Conservation (phyloP, 768 basidiomycete species). For the Hygrophorus pudorinus region DNA sequence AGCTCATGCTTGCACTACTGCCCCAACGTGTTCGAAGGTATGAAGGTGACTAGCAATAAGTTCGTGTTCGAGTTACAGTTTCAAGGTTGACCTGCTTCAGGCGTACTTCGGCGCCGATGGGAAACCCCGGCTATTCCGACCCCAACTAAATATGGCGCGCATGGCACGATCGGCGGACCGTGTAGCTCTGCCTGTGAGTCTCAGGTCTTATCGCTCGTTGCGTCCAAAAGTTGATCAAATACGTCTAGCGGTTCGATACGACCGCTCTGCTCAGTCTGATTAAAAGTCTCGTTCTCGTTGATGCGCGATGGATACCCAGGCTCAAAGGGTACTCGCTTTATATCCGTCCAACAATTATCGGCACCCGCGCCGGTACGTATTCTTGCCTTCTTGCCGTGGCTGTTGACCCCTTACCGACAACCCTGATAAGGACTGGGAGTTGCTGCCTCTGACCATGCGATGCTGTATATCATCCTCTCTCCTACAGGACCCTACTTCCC, state of each 20-base stretch:
- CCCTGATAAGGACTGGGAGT: conserved; percentile 40
- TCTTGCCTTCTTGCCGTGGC: conserved; percentile 27
- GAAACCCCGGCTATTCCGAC: conserved; percentile 68
- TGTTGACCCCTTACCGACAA: background rate
- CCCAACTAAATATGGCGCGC: conserved; percentile 78
- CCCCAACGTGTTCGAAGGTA: conserved; percentile 78
- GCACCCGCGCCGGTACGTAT: conserved; percentile 31
- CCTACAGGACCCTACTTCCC: conserved; percentile 75
- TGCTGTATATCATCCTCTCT: conserved; percentile 64
- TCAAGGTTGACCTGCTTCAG: conserved; percentile 20
- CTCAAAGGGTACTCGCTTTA: conserved; percentile 73
- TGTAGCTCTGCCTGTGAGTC: conserved; percentile 61
- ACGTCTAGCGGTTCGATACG: conserved; percentile 54
- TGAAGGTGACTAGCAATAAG: conserved; percentile 45
- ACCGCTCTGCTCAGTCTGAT: conserved; percentile 62
- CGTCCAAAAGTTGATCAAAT: background rate
- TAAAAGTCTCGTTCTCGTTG: conserved; percentile 59
- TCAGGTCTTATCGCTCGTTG: background rate
- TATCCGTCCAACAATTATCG: conserved; percentile 72
- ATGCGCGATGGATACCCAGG: conserved; percentile 79
- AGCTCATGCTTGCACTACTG: conserved; percentile 81
- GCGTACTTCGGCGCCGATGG: conserved; percentile 69
- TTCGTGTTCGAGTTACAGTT: background rate
- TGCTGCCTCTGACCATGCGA: conserved; percentile 59
- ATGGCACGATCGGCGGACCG: conserved; percentile 60